Evolutionary conservation across 345 rosid species (phyloP).

Genomic region (Viola odorata): DNA sequence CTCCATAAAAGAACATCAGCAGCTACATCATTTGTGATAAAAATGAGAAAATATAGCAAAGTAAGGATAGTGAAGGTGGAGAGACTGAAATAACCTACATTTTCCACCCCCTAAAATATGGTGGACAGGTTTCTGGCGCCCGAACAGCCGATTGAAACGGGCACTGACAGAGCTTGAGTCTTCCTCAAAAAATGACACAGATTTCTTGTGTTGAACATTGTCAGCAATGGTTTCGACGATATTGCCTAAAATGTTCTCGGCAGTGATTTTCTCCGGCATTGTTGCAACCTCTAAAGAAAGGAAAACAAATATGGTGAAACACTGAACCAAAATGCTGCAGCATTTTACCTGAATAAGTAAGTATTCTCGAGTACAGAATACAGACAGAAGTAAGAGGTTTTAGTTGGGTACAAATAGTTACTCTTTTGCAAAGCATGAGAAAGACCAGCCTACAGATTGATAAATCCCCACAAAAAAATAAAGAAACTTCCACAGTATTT

Average conservation of each 20-base stretch:
- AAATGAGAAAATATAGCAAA: not conserved
- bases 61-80: not conserved
- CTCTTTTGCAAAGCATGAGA: too few species aligned
- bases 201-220: constrained; percentile 50
- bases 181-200: constrained; percentile 58
- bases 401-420: too few species aligned
- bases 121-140: constrained; percentile 74
- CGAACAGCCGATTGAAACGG: constrained; percentile 63
- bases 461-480: too few species aligned
- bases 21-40: constrained; percentile 42
- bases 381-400: too few species aligned
- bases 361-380: too few species aligned
- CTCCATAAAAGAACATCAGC: constrained; percentile 98
- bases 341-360: too few species aligned
- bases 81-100: constrained; percentile 31
- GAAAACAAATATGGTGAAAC: not conserved
- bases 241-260: constrained; percentile 49
- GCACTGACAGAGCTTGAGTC: constrained; percentile 43
- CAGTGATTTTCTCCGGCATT: constrained; percentile 72
- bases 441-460: too few species aligned
- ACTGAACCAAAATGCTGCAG: not conserved
- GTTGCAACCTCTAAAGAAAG: constrained; percentile 23
- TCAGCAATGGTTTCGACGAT: constrained; percentile 62
- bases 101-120: constrained; percentile 86
- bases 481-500: too few species aligned